These are phyloP conservation scores for Dothideomycetidae sp. DNA, from an alignment of 2,329 filamentous ascomycete genomes.

Conservation along the genomic window DNA sequence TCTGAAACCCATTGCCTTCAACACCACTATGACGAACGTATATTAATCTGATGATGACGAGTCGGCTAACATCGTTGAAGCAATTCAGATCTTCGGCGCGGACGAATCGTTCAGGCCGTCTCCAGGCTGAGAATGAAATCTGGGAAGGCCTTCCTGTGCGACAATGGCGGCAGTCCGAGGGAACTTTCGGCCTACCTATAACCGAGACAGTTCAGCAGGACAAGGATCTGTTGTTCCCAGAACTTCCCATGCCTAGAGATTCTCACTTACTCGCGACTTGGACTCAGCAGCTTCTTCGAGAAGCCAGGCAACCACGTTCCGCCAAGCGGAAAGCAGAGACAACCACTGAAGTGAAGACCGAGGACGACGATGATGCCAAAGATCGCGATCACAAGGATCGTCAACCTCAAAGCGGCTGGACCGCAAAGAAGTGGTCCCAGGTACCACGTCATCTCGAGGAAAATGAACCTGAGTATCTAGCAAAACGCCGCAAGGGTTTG, in stretches of 20 bases:
- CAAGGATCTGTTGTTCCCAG: constrained; percentile 59
- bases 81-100: constrained; percentile 44
- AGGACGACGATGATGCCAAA: constrained; percentile 21
- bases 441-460: constrained; percentile 43
- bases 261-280: constrained; percentile 61
- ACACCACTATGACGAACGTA: no score
- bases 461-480: constrained; percentile 47
- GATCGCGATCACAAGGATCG: no score
- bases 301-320: constrained; percentile 60
- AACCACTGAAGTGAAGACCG: constrained; percentile 46
- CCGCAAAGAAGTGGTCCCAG: constrained; percentile 43
- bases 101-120: constrained; percentile 42
- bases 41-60: no score
- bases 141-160: constrained; percentile 69
- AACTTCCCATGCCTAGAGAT: constrained; percentile 81
- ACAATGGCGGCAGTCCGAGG: constrained; percentile 64
- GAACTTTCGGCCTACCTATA: constrained; percentile 36
- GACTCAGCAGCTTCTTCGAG: constrained; percentile 68
- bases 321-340: constrained; percentile 55
- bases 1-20: no score
- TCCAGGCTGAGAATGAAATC: constrained; percentile 50
- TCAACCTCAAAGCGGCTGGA: constrained; percentile 30
- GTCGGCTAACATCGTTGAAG: not conserved
- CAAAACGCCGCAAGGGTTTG: constrained; percentile 46
- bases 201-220: constrained; percentile 48